Evolutionary conservation across 768 basidiomycete genomes (phyloP), one percentile per base, ranked within the genome.

Genomic region (Wakefieldia striispora): DNA sequence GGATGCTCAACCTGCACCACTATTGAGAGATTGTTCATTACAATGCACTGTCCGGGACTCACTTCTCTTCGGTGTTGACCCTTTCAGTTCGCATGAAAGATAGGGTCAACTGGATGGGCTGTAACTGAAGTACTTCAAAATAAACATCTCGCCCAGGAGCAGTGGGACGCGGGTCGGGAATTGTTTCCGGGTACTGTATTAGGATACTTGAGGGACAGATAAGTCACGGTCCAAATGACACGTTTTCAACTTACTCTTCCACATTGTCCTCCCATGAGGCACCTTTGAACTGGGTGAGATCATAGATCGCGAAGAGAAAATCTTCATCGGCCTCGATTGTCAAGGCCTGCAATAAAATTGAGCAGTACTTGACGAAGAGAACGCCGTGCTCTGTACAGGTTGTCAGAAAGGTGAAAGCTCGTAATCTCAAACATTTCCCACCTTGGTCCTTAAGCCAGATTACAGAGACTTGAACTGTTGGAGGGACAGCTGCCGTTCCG

Each of bases 311-410:
- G 60, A 93, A 97, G 34, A 98, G 67, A 54, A 99, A 84, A 69
- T 98, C 97, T 70, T 99, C 97, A 63, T 99, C 97, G n/a, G 90
- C 81, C 62, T 97, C 94, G 14, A 99, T 83, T 0, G 93, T 97
- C 67, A 98, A 74, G 3, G 95, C 91, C 64, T 99, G 97, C 14
- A 99, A 73, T 13, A 99, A 72, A 44, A 98, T 80, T 2, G 95
- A 95, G 46, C 91, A 95, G 62, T 98, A 98, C 70, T 98, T 98
- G 73, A 99, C 78, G 66, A 97, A 98, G n/a, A 92, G 69, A 9
- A 99, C 97, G 16, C 97, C 97, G 56, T 98, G 97, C n/a, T 87
- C 97, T 99, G 46, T 36, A 12, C 42, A 40, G 13, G 14, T 5
- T 6, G 4, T 55, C 4, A 43, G 40, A 19, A 47, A 13, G 12